Evolutionary conservation across 352 stramenopile genomes (phyloP).

Genomic region (Globisporangium radiosum): DNA sequence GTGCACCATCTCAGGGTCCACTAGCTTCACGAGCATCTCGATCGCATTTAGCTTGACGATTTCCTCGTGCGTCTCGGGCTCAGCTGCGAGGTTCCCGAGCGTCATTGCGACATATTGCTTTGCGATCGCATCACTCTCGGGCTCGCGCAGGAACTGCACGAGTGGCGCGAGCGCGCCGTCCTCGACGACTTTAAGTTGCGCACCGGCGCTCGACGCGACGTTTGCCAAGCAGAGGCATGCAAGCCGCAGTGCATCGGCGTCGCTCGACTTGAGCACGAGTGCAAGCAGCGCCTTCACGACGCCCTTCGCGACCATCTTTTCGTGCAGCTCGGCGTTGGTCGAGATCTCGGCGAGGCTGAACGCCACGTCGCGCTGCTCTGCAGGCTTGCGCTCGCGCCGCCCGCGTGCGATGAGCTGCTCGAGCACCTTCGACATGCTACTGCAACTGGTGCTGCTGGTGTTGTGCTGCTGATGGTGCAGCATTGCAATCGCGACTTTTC

Average conservation of each 20-base stretch:
- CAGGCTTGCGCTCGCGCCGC: constrained; percentile 89
- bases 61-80: constrained; percentile 93
- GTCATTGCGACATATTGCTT: constrained; percentile 95
- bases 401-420: constrained; percentile 95
- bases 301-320: constrained; percentile 94
- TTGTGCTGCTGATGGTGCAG: too few relatives aligned
- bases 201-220: constrained; percentile 81
- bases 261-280: constrained; percentile 88
- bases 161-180: constrained; percentile 87
- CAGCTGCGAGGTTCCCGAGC: constrained; percentile 93
- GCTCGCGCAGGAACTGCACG: constrained; percentile 87
- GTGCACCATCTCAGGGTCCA: constrained; percentile 87
- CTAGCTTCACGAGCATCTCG: constrained; percentile 85
- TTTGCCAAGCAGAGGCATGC: constrained; percentile 94
- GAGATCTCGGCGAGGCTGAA: constrained; percentile 96
- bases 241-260: constrained; percentile 92
- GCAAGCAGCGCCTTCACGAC: constrained; percentile 89
- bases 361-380: constrained; percentile 93
- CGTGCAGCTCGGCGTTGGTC: constrained; percentile 89
- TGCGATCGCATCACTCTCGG: constrained; percentile 86
- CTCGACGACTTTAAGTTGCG: constrained; percentile 91
- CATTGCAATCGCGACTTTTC: too few relatives aligned
- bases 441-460: background rate
- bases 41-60: constrained; percentile 91
- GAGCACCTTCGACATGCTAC: constrained; percentile 88